phyloP scores from a whole-genome alignment of 2,329 filamentous ascomycete genomes.

The Paecilomyces sp. region DNA sequence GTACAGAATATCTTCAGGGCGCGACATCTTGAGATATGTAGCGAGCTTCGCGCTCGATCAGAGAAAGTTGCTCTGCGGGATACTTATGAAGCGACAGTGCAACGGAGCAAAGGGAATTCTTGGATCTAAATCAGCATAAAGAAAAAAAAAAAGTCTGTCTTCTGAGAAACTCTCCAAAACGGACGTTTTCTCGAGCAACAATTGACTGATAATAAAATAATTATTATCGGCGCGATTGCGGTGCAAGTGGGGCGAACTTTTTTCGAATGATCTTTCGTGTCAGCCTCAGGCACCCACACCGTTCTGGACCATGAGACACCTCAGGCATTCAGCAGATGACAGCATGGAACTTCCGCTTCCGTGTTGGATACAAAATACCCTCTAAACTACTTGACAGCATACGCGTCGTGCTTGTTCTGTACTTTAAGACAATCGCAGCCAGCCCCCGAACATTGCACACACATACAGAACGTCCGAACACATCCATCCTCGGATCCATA shows the following conservation, averaged over 20 bases:
- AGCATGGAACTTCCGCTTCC: background rate
- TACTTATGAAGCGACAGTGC: background rate
- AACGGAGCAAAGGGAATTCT: background rate
- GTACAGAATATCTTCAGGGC: slow-evolving; percentile 90
- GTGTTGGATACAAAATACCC: background rate
- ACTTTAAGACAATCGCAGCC: background rate
- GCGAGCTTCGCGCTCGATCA: background rate
- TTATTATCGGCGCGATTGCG: background rate
- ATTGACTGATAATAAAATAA: background rate
- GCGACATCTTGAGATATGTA: slow-evolving; percentile 64
- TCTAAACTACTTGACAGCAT: background rate
- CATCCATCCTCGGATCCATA: background rate
- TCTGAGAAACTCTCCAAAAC: no score
- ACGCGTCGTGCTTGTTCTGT: background rate
- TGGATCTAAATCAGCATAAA: background rate
- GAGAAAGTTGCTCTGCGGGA: background rate
- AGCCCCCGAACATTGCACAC: background rate
- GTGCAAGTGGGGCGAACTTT: background rate
- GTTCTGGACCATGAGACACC: background rate
- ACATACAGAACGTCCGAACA: background rate
- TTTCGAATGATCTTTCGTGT: background rate
- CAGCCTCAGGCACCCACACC: background rate
- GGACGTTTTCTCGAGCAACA: background rate
- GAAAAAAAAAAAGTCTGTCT: background rate
- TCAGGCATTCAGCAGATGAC: background rate